Base-by-base conservation (phyloP, 805 yeast species). In the Starmerella stigmatis region DNA sequence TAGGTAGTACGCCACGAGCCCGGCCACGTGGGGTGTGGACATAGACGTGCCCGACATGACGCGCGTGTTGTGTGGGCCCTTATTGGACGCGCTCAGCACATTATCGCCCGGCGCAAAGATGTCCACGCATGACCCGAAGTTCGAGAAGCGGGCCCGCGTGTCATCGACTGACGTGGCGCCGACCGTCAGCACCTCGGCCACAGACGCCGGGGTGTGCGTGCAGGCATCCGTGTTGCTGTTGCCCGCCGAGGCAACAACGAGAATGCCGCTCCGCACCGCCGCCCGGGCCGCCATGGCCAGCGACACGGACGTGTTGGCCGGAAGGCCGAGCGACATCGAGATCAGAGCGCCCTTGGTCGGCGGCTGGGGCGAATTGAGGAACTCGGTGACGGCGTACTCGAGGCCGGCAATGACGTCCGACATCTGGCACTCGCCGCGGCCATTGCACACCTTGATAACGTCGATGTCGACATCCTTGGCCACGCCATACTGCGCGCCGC, bases 121-220 rank as follows among this genome's bases (percentile, higher is more conserved):
- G 55, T 84, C 83, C 8, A 88, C 94, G 61, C 96, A 88, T 15
- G 70, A 65, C 0, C 96, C 96, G 88, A 89, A 86, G 57, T 88
- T 86, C 12, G 92, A 76, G 58, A 88, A 86, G 15, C 72, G 58
- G 0, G 96, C 92, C 33, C 43, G 68, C 2, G 69, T 56, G 55
- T 85, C 94, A 13, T 72, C 59, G 57, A 82, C 94, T 58, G 85
- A 89, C 43, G 86, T 76, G 3, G 96, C 94, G 0, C 96, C 96
- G 4, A 88, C 95, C 0, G 94, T 80, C 2, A 85, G 74, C 0
- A 88, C 88, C 41, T 66, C 66, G 1, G 65, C 62, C 0, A 94
- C 79, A 23, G 92, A 79, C 0, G 94, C 94, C 0, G 96, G 96
- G 45, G 92, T 81, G 11, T 81, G 74, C 41, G 69, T 62, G 57